Conservation (phyloP, 164 flowering plant species). For the Chimonanthus praecox region DNA sequence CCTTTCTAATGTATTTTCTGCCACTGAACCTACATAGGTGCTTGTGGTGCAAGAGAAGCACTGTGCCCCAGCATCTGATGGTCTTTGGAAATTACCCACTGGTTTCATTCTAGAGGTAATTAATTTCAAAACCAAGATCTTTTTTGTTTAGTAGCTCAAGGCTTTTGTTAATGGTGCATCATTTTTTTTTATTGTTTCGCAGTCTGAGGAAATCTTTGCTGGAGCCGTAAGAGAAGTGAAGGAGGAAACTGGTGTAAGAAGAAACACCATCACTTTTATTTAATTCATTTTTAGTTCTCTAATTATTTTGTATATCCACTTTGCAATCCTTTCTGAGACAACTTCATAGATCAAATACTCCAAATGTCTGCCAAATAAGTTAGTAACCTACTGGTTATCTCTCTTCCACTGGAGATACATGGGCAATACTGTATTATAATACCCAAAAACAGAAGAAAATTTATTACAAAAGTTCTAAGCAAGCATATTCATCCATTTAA, state of each 20-base stretch:
- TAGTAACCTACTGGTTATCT: not conserved
- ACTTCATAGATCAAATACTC: too few relatives aligned
- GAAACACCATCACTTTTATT: not conserved
- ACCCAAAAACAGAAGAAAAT: too few relatives aligned
- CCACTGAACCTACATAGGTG: slow-evolving; percentile 34
- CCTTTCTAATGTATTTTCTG: not conserved
- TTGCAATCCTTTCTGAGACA: not conserved
- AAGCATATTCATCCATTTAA: slow-evolving; percentile 1
- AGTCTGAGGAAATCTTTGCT: slow-evolving; percentile 78
- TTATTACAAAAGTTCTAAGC: not conserved
- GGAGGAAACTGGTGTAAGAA: slow-evolving; percentile 93
- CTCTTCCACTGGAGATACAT: too few relatives aligned
- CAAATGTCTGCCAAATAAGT: not conserved
- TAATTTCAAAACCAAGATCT: not conserved
- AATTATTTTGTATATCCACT: not conserved
- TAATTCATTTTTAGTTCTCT: not conserved
- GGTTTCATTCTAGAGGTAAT: slow-evolving; percentile 77
- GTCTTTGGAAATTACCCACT: slow-evolving; percentile 85
- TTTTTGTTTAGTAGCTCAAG: not conserved
- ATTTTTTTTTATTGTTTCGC: slow-evolving; percentile 9
- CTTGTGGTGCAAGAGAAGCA: slow-evolving; percentile 92
- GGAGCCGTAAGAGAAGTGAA: slow-evolving; percentile 90
- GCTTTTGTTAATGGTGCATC: not conserved
- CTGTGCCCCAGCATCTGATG: slow-evolving; percentile 38
- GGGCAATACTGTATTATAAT: too few relatives aligned